These are phyloP conservation scores for Beta macrorhiza DNA, from an alignment of 179 eudicot genomes.

Conservation along the genomic window DNA sequence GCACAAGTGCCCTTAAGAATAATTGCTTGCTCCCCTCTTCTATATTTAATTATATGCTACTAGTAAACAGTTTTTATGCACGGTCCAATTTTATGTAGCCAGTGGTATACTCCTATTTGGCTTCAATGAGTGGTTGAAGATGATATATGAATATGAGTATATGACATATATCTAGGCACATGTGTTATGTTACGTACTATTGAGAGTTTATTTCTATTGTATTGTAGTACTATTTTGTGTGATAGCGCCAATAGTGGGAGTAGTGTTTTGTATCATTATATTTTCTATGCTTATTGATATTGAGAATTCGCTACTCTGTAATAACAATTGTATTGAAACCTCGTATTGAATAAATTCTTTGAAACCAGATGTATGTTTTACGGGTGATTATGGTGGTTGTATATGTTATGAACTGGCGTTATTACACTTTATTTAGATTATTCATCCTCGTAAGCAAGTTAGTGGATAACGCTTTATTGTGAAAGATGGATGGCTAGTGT, in stretches of 20 bases:
- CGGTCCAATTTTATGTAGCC: not conserved
- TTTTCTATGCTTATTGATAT: not conserved
- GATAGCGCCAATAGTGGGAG: not conserved
- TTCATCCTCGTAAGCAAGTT: too few species aligned
- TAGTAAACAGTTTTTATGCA: not conserved
- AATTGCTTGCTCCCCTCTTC: too few species aligned
- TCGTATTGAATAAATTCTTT: not conserved
- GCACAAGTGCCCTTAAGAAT: slow-evolving; percentile 57
- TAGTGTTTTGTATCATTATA: not conserved
- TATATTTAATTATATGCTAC: too few species aligned
- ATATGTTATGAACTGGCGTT: too few species aligned
- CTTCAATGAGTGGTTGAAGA: not conserved
- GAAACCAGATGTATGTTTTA: too few species aligned
- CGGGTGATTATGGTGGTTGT: too few species aligned
- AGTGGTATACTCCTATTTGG: not conserved
- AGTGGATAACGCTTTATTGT: too few species aligned
- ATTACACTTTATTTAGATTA: too few species aligned
- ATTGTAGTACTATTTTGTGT: slow-evolving; percentile 12
- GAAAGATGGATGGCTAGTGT: too few species aligned
- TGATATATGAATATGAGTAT: not conserved
- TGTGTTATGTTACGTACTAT: not conserved
- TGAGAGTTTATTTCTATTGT: not conserved
- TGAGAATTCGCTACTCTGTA: too few species aligned
- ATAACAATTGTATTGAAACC: too few species aligned
- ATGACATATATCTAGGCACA: too few species aligned